Percentiles rank a stretch among this genome's conserved stretches.
Evolutionary conservation across 129 eudicot genomes (phyloP).

Genomic region (Sambucus nigra): DNA sequence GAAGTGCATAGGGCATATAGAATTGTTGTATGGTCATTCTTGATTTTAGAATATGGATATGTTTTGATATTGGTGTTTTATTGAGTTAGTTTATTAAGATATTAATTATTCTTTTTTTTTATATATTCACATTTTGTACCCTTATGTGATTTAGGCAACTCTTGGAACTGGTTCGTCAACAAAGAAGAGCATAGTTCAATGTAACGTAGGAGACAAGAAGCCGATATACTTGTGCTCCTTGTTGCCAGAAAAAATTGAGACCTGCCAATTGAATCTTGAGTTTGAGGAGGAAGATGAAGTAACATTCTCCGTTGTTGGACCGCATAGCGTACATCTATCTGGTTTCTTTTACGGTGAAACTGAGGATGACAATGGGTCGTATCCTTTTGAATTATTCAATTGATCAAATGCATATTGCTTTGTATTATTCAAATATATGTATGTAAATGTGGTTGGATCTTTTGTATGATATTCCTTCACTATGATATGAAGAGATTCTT

Average conservation of each 20-base stretch:
- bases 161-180: slow-evolving; percentile 48
- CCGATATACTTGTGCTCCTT: slow-evolving; percentile 72
- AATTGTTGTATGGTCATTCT: no score
- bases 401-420: neutral
- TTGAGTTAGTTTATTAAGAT: neutral
- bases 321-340: slow-evolving; percentile 78
- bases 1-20: no score
- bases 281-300: slow-evolving; percentile 84
- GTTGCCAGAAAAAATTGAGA: slow-evolving; percentile 66
- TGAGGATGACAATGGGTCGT: slow-evolving; percentile 52
- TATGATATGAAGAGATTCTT: slow-evolving; percentile 39
- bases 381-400: slow-evolving; percentile 44
- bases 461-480: slow-evolving; percentile 27
- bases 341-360: slow-evolving; percentile 63
- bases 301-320: slow-evolving; percentile 69
- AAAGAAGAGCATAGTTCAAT: slow-evolving; percentile 65
- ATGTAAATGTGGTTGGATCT: no score
- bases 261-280: slow-evolving; percentile 67
- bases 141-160: slow-evolving; percentile 53
- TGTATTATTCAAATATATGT: neutral
- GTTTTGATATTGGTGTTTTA: neutral
- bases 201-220: slow-evolving; percentile 64
- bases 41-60: neutral
- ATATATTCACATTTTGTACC: neutral
- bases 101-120: neutral